A percentile compares a stretch with the other conserved stretches of the same genome.
phyloP scores from a whole-genome alignment of 306 rosid species.

The Medicago truncatula region DNA sequence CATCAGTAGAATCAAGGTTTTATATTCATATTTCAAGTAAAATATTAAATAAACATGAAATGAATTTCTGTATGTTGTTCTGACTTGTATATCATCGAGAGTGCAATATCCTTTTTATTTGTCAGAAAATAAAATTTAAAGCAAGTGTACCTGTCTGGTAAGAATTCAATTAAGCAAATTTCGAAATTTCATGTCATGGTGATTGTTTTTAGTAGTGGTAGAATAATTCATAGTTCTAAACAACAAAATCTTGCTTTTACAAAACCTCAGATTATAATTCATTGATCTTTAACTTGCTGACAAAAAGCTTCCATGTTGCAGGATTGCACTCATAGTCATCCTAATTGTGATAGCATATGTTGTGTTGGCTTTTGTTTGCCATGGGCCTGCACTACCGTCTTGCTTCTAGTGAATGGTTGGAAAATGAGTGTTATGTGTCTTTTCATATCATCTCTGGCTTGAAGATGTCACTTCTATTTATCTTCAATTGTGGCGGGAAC shows the following conservation, averaged over 20 bases:
- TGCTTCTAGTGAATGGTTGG: conserved; percentile 64
- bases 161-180: conserved; percentile 30
- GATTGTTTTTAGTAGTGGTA: conserved; percentile 16
- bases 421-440: conserved; percentile 41
- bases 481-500: conserved; percentile 45
- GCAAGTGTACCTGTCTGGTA: conserved; percentile 13
- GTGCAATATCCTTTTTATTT: conserved; percentile 6
- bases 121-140: conserved; percentile 25
- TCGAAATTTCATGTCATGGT: conserved; percentile 6
- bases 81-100: conserved; percentile 5
- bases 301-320: conserved; percentile 56
- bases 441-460: conserved; percentile 39
- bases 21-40: conserved; percentile 15
- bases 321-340: conserved; percentile 77
- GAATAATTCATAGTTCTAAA: conserved; percentile 21
- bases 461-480: conserved; percentile 44
- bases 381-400: conserved; percentile 75
- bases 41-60: background rate
- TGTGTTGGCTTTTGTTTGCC: conserved; percentile 90
- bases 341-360: conserved; percentile 73
- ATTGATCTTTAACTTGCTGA: conserved; percentile 39
- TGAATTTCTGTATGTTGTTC: conserved; percentile 10
- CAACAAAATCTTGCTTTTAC: conserved; percentile 21
- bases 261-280: conserved; percentile 6
- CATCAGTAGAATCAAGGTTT: conserved; percentile 15